Conservation (phyloP, 208 protist genomes). For the Leishmania tropica region DNA sequence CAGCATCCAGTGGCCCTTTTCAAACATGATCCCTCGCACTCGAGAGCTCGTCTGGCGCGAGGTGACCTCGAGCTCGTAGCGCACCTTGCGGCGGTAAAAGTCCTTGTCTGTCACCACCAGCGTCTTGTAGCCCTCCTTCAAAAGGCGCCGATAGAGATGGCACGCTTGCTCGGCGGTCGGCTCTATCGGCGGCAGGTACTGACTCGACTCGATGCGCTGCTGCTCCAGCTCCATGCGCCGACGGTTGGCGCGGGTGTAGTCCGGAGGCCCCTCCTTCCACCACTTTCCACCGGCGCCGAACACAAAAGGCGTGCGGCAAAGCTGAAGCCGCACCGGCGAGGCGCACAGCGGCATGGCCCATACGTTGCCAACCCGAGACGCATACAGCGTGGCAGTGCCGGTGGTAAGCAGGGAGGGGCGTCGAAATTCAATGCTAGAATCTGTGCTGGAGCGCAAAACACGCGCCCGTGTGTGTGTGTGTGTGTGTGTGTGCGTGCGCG, state of each 20-base stretch:
- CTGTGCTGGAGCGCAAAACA: not conserved
- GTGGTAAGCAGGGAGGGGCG: not conserved
- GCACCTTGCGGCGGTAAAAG: slow-evolving; percentile 73
- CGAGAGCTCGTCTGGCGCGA: slow-evolving; percentile 82
- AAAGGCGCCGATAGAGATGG: slow-evolving; percentile 67
- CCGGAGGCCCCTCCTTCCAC: slow-evolving; percentile 77
- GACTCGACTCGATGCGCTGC: slow-evolving; percentile 56
- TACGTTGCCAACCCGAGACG: too few relatives aligned
- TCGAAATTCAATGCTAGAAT: not conserved
- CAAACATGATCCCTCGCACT: slow-evolving; percentile 91
- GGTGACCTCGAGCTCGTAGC: slow-evolving; percentile 89
- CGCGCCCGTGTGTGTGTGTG: not conserved
- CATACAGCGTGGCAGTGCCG: not conserved
- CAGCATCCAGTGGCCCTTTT: slow-evolving; percentile 86
- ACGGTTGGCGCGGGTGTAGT: slow-evolving; percentile 73
- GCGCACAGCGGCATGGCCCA: slow-evolving; percentile 23
- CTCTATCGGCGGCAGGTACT: slow-evolving; percentile 67
- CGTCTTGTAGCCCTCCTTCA: slow-evolving; percentile 53
- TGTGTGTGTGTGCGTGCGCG: not conserved
- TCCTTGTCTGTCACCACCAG: slow-evolving; percentile 79
- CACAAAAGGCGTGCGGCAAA: slow-evolving; percentile 23
- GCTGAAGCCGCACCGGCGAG: slow-evolving; percentile 27
- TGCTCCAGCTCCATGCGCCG: slow-evolving; percentile 65
- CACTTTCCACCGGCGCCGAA: slow-evolving; percentile 39
- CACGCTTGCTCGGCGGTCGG: slow-evolving; percentile 68